Evolutionary conservation across 345 rosid species (phyloP).

Genomic region (Salix viminalis): DNA sequence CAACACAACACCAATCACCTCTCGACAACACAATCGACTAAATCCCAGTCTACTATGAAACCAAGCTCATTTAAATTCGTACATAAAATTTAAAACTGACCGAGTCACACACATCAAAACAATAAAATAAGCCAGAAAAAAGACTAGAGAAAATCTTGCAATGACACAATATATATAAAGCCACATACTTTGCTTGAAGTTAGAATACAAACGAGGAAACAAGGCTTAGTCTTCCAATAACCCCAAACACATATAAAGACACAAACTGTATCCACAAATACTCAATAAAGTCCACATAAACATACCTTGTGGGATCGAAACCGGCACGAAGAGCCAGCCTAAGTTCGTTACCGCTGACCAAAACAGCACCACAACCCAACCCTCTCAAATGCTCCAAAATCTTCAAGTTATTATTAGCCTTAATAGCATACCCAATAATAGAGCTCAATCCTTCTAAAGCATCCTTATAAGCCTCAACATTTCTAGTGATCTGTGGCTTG

Average conservation of each 20-base stretch:
- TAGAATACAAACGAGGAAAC: neutral
- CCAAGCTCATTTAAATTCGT: neutral
- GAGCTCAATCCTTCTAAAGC: constrained; percentile 68
- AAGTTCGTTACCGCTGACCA: constrained; percentile 96
- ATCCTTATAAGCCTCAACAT: constrained; percentile 69
- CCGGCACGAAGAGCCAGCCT: constrained; percentile 84
- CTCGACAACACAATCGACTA: neutral
- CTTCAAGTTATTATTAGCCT: constrained; percentile 88
- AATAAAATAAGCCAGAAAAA: neutral
- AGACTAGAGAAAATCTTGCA: neutral
- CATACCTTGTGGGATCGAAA: constrained; percentile 81
- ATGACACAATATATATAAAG: neutral
- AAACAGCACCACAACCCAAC: constrained; percentile 89
- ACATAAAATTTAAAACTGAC: neutral
- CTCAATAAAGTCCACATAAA: neutral
- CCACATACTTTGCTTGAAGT: neutral
- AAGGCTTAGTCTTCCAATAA: neutral
- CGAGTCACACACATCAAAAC: neutral
- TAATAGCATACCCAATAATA: constrained; percentile 84
- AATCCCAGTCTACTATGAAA: neutral
- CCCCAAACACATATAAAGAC: neutral
- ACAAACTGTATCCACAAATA: neutral
- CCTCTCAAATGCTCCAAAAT: constrained; percentile 88
- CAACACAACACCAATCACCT: neutral
- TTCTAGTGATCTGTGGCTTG: constrained; percentile 83